These are phyloP conservation scores for Neurospora sp. DNA, from an alignment of 495 filamentous ascomycete genomes.

Conservation along the genomic window DNA sequence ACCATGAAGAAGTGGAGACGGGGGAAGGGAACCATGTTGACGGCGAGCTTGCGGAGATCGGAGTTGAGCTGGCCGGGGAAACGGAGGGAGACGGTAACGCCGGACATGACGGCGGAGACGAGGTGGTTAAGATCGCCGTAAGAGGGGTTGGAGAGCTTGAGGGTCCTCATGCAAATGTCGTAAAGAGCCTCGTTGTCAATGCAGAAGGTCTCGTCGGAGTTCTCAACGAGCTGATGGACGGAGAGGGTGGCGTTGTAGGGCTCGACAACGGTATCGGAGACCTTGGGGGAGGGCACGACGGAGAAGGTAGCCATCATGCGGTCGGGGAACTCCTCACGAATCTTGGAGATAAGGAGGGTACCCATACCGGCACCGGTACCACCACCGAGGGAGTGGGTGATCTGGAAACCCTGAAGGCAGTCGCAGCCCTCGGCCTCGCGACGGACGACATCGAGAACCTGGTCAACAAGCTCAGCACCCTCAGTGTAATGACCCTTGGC, in stretches of 20 bases:
- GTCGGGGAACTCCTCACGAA: constrained; percentile 99
- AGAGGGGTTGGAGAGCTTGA: constrained; percentile 96
- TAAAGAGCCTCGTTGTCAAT: constrained; percentile 99
- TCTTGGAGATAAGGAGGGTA: constrained; percentile 99
- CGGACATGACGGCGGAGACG: constrained; percentile 99
- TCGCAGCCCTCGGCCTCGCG: constrained; percentile 98
- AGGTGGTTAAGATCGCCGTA: constrained; percentile 99
- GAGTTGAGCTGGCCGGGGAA: constrained; percentile 99
- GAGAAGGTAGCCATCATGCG: constrained; percentile 99
- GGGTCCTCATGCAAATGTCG: constrained; percentile 99
- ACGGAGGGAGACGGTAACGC: constrained; percentile 95
- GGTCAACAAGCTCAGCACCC: constrained; percentile 97
- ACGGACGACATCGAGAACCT: constrained; percentile 96
- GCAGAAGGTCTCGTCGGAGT: constrained; percentile 99
- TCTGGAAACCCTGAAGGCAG: constrained; percentile 99
- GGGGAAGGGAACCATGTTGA: constrained; percentile 99
- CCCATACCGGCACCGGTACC: constrained; percentile 99
- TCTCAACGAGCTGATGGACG: constrained; percentile 98
- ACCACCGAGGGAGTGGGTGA: constrained; percentile 99
- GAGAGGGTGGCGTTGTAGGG: constrained; percentile 99
- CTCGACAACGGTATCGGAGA: constrained; percentile 99
- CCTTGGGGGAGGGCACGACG: constrained; percentile 98
- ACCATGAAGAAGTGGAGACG: constrained; percentile 99
- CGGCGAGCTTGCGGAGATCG: constrained; percentile 97
- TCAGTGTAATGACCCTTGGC: constrained; percentile 99